Conservation (phyloP, 495 filamentous ascomycete genomes). For the Umbilicaria muhlenbergii region DNA sequence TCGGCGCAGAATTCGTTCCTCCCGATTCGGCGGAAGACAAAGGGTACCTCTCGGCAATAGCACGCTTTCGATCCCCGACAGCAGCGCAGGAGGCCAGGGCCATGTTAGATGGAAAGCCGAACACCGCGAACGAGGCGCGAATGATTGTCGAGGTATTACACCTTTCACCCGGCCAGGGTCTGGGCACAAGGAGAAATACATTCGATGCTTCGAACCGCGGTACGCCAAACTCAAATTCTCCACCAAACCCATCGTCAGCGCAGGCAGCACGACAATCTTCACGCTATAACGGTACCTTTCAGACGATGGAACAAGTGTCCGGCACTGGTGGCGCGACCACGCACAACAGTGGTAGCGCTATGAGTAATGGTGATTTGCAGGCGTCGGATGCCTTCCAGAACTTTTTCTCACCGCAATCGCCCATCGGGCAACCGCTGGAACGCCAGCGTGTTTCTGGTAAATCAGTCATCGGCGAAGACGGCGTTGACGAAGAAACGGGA, state of each 20-base stretch:
- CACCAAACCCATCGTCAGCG: slow-evolving; percentile 35
- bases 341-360: slow-evolving; percentile 27
- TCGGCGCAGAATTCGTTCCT: slow-evolving; percentile 55
- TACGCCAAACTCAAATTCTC: slow-evolving; percentile 37
- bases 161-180: slow-evolving; percentile 23
- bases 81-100: slow-evolving; percentile 66
- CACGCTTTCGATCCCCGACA: slow-evolving; percentile 52
- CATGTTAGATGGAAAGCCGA: slow-evolving; percentile 66
- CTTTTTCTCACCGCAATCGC: slow-evolving; percentile 72
- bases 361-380: slow-evolving; percentile 35
- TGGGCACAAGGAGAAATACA: slow-evolving; percentile 39
- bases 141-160: slow-evolving; percentile 65
- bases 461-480: slow-evolving; percentile 70
- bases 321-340: slow-evolving; percentile 39
- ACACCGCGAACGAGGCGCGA: slow-evolving; percentile 54
- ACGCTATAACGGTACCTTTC: slow-evolving; percentile 66
- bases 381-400: slow-evolving; percentile 51
- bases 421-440: slow-evolving; percentile 60
- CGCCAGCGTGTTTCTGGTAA: slow-evolving; percentile 61
- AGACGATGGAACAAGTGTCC: slow-evolving; percentile 54
- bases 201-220: slow-evolving; percentile 38
- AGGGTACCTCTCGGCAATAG: slow-evolving; percentile 59
- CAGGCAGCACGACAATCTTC: slow-evolving; percentile 50
- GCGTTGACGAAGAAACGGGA: slow-evolving; percentile 68
- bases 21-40: slow-evolving; percentile 49